phyloP scores from a whole-genome alignment of 257 asterid genomes.

The Scutellaria baicalensis region DNA sequence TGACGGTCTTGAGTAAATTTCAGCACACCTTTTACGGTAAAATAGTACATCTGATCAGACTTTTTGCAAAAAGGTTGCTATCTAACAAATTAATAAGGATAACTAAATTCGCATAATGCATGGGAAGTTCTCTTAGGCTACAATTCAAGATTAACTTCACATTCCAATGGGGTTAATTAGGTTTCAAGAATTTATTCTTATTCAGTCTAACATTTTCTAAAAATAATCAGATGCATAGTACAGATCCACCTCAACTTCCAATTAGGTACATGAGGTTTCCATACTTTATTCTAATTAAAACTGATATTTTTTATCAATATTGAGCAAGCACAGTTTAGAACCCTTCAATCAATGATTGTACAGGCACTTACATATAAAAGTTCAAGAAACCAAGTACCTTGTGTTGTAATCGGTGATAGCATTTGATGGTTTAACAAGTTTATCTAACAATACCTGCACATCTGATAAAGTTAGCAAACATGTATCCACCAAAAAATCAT shows the following conservation, averaged over 20 bases:
- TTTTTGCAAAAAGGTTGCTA: too few relatives aligned
- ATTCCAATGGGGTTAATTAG: background rate
- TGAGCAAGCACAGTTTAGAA: background rate
- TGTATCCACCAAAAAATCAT: background rate
- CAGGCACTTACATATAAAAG: background rate
- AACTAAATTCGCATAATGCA: background rate
- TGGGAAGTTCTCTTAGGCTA: background rate
- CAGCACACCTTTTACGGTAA: too few relatives aligned
- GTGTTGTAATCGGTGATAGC: conserved; percentile 89
- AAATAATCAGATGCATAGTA: background rate
- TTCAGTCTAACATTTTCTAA: background rate
- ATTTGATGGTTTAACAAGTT: conserved; percentile 86
- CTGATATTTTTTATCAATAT: conserved; percentile 3
- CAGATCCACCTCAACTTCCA: background rate
- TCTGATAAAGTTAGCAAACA: conserved; percentile 20
- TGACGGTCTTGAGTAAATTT: too few relatives aligned
- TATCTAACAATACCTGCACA: conserved; percentile 85
- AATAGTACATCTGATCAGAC: too few relatives aligned
- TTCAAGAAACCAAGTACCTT: conserved; percentile 40
- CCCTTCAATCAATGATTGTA: background rate
- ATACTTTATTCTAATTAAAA: background rate
- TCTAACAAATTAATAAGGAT: background rate
- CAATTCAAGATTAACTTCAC: background rate
- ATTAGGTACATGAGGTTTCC: background rate
- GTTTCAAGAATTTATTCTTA: background rate